Evolutionary conservation across 2,329 filamentous ascomycete species (phyloP), one percentile per base, ranked within the genome.

Genomic region (Dactylellina haptotyla): DNA sequence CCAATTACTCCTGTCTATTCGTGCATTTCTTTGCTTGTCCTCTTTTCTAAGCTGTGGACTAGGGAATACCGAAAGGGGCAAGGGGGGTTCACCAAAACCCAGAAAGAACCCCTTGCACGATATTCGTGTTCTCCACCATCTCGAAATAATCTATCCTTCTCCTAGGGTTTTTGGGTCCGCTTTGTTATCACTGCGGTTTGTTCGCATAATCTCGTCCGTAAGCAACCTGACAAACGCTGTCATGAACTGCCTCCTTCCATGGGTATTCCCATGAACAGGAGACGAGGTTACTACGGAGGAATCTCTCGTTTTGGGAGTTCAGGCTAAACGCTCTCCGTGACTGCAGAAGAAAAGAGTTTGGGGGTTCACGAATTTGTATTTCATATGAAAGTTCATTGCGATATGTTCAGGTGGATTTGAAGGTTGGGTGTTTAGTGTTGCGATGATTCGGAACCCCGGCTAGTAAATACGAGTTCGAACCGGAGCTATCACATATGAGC

Each of bases 81-180:
- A 62, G 56, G 58, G 53, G 23, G 37, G 8, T 9, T n/a, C n/a
- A n/a, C n/a, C n/a, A n/a, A n/a, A n/a, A n/a, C n/a, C n/a, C 23
- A 6, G 16, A 58, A 59, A 28, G 20, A 25, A 53, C 64, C 46
- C 67, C 67, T 64, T 41, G 67, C 65, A 58, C 53, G 53, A 72
- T 10, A 39, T n/a, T 32, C 26, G 45, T 37, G 45, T 64, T 59
- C 37, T 65, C 59, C 67, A 72, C 67, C 67, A 56, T 58, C 12
- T 8, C 16, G 25, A 39, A 28, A 23, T n/a, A n/a, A n/a, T n/a
- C n/a, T n/a, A n/a, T n/a, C n/a, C n/a, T n/a, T n/a, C n/a, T n/a
- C 51, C 20, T 9, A 46, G 10, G 2, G 16, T 28, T 43, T 34
- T 43, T 43, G 16, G 23, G 43, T n/a, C n/a, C n/a, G n/a, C n/a